Evolutionary conservation across 148 eudicot genomes (phyloP), one percentile per base, ranked within the genome.

Genomic region (Pharnaceum exiguum): DNA sequence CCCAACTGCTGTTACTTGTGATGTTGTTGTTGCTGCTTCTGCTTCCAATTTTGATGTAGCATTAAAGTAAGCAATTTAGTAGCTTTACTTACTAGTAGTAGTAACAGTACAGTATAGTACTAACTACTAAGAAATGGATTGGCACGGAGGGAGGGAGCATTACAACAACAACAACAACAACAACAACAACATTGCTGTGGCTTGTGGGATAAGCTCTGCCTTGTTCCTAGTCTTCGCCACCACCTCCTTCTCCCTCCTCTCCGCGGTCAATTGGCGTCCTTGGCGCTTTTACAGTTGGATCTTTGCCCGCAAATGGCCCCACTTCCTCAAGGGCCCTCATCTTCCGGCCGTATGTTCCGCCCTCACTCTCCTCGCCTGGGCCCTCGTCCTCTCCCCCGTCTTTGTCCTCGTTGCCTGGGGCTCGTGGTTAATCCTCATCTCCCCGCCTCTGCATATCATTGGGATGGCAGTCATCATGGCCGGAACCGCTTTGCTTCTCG

Each of bases 211-310:
- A n/a, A n/a, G n/a, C n/a, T n/a, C n/a, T n/a, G n/a, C n/a, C n/a
- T n/a, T n/a, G n/a, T n/a, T n/a, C n/a, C n/a, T n/a, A 51, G 46
- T 75, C 57, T 53, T 31, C 31, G 50, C 57, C 64, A 28, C 42
- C 23, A 39, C 31, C 62, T 88, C 98, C 19, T 85, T 93, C 75
- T 78, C 80, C 59, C 73, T 93, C 62, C 96, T 93, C 15, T 88
- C 96, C 95, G 87, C 89, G 28, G 96, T 93, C 26, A 88, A 93
- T 75, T 93, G 98, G 98, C 81, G 98, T 55, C 98, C 98, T 2
- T 93, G 98, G 98, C 90, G 98, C 60, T 86, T 88, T 60, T 93
- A 93, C 55, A 93, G 98, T 59, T 93, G 96, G 98, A 86, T 93
- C 66, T 93, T 88, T 72, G 98, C 98, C 65, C 70, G 98, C 51